These are phyloP conservation scores for Trypanosoma lewisi DNA, from an alignment of 208 protist genomes.

Conservation along the genomic window DNA sequence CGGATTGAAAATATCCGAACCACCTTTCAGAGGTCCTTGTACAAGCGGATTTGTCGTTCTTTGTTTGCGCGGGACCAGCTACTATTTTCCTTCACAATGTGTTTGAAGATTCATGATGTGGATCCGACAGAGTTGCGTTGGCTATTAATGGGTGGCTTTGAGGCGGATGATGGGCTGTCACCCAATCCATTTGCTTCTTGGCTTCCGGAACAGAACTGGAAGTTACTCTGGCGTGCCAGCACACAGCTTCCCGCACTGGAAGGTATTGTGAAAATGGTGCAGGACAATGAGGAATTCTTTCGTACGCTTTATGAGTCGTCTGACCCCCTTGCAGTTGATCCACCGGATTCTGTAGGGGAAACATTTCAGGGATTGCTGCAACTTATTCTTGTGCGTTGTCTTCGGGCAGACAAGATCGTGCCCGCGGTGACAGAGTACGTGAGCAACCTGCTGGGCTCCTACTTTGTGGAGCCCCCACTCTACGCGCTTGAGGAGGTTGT, in stretches of 20 bases:
- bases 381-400: slow-evolving; percentile 90
- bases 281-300: slow-evolving; percentile 61
- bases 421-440: slow-evolving; percentile 94
- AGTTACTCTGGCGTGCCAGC: slow-evolving; percentile 66
- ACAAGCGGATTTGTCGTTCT: slow-evolving; percentile 87
- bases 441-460: slow-evolving; percentile 60
- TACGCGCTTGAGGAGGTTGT: slow-evolving; percentile 93
- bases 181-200: slow-evolving; percentile 68
- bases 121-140: slow-evolving; percentile 87
- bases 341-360: slow-evolving; percentile 57
- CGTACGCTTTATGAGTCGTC: slow-evolving; percentile 83
- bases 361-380: slow-evolving; percentile 79
- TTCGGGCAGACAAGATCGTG: slow-evolving; percentile 96
- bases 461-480: slow-evolving; percentile 91
- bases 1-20: slow-evolving; percentile 81
- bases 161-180: slow-evolving; percentile 37
- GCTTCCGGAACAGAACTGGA: slow-evolving; percentile 91
- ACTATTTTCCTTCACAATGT: slow-evolving; percentile 95
- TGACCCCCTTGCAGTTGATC: slow-evolving; percentile 66
- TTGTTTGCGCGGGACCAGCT: slow-evolving; percentile 94
- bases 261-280: slow-evolving; percentile 31
- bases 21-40: slow-evolving; percentile 87
- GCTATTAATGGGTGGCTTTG: slow-evolving; percentile 89
- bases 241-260: slow-evolving; percentile 49
- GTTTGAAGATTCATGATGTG: slow-evolving; percentile 89